phyloP scores from a whole-genome alignment of 352 stramenopile species.

The Pythium brassicae region DNA sequence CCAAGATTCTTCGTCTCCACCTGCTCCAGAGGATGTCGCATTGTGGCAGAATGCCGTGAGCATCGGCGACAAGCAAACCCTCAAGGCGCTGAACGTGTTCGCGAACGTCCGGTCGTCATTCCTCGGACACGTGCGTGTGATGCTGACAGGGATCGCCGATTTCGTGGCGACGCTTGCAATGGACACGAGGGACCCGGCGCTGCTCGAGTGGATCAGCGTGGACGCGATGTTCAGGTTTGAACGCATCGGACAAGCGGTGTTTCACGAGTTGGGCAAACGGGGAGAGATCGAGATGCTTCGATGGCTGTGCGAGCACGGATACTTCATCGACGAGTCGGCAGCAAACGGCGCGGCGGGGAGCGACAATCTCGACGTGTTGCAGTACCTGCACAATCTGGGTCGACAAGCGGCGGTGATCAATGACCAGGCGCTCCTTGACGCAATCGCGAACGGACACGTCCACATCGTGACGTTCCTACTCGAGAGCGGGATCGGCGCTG shows the following conservation, averaged over 20 bases:
- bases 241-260: too few species aligned
- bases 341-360: constrained; percentile 1
- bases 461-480: not conserved
- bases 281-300: not conserved
- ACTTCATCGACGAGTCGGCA: not conserved
- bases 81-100: constrained; percentile 1
- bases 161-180: not conserved
- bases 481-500: not conserved
- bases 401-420: not conserved
- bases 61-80: constrained; percentile 1
- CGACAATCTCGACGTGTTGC: not conserved
- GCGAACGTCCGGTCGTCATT: too few species aligned
- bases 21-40: not conserved
- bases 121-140: not conserved
- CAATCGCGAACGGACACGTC: not conserved
- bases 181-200: not conserved
- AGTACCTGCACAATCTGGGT: not conserved
- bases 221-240: not conserved
- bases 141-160: not conserved
- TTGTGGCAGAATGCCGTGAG: constrained; percentile 2
- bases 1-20: too few species aligned
- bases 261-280: not conserved
- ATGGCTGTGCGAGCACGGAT: not conserved
- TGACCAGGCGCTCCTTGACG: not conserved
- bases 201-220: constrained; percentile 5